Conservation (phyloP, 2,329 filamentous ascomycete genomes). For the Pseudogymnoascus sp. region DNA sequence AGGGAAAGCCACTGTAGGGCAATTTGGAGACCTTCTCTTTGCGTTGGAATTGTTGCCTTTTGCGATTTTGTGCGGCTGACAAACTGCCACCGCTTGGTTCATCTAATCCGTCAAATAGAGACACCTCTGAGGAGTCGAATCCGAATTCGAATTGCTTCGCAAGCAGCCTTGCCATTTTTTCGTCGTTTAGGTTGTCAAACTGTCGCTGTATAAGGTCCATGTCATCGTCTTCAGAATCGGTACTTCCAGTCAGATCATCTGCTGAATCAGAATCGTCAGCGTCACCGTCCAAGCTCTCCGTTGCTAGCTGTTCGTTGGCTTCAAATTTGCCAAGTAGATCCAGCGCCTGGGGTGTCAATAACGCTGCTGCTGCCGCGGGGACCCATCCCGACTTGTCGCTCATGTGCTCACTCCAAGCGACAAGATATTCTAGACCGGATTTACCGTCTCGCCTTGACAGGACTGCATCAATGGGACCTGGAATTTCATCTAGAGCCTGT, state of each 20-base stretch:
- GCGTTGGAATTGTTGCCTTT: conserved; percentile 9
- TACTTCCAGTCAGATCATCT: conserved; percentile 29
- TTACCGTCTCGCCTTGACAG: conserved; percentile 36
- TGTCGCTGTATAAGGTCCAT: conserved; percentile 29
- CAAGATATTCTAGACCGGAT: conserved; percentile 41
- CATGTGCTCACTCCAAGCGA: conserved; percentile 36
- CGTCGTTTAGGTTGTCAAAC: conserved; percentile 47
- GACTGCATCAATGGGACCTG: conserved; percentile 28
- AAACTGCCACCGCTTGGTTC: conserved; percentile 17
- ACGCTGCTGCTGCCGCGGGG: conserved; percentile 23
- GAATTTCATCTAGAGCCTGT: conserved; percentile 35
- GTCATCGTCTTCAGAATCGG: conserved; percentile 32
- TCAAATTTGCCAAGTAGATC: conserved; percentile 28
- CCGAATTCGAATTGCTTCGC: conserved; percentile 57
- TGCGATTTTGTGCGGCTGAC: not conserved
- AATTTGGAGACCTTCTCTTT: conserved; percentile 20
- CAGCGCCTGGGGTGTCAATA: conserved; percentile 26
- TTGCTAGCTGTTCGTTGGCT: conserved; percentile 24
- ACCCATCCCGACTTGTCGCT: conserved; percentile 43
- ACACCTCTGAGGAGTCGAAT: conserved; percentile 47
- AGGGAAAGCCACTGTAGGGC: conserved; percentile 36
- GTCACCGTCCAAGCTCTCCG: conserved; percentile 19
- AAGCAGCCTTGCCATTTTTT: conserved; percentile 51
- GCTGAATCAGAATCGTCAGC: conserved; percentile 19
- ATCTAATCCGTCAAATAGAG: conserved; percentile 44